Conservation (phyloP, 2,329 filamentous ascomycete genomes). For the Ceratocystis cubensis region DNA sequence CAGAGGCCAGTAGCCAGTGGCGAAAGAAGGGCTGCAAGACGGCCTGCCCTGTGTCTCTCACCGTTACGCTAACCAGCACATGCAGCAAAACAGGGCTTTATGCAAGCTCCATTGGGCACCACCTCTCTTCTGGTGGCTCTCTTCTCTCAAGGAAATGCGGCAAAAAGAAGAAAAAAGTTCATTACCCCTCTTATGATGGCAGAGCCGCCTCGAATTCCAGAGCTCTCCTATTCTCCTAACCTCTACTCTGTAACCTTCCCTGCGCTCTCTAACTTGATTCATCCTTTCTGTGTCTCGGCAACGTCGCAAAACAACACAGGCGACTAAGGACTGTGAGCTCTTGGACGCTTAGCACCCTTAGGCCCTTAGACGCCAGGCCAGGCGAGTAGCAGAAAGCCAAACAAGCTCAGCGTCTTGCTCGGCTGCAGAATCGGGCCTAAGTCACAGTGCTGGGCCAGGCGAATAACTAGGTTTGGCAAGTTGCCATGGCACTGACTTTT, state of each 20-base stretch:
- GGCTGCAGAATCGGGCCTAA: background rate
- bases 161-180: background rate
- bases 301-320: background rate
- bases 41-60: background rate
- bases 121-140: background rate
- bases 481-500: background rate
- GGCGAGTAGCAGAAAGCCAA: background rate
- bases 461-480: background rate
- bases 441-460: background rate
- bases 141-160: background rate
- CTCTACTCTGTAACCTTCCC: background rate
- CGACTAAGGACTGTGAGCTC: background rate
- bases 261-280: background rate
- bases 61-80: background rate
- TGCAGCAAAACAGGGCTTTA: background rate
- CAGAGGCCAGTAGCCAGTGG: background rate
- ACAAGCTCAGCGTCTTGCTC: background rate
- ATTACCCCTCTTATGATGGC: background rate
- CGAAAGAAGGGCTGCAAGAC: background rate
- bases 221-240: background rate
- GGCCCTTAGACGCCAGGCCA: background rate
- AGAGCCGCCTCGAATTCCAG: background rate
- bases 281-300: conserved; percentile 5
- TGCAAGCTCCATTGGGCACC: conserved; percentile 1
- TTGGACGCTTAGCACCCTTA: background rate